Evolutionary conservation across 139 green algal species (phyloP).

Genomic region (Coelastrella sp.): DNA sequence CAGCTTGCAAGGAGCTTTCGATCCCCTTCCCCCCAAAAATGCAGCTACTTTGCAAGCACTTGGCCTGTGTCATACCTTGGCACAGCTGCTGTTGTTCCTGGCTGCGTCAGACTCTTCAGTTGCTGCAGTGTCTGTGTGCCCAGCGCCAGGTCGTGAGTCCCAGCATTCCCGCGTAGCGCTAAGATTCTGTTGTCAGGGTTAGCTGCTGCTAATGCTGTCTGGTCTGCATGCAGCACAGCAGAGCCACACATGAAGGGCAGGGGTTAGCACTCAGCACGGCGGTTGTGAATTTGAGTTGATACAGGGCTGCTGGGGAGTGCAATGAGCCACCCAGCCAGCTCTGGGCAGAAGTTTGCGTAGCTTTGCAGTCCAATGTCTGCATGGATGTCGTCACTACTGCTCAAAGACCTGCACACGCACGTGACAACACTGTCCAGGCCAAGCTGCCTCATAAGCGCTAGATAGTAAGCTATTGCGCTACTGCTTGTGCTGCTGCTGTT

Average conservation of each 20-base stretch:
- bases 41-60: too few relatives aligned
- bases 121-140: slow-evolving; percentile 76
- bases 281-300: too few relatives aligned
- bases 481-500: neutral
- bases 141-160: slow-evolving; percentile 94
- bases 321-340: too few relatives aligned
- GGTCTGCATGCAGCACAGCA: slow-evolving; percentile 10
- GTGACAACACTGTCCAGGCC: too few relatives aligned
- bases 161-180: slow-evolving; percentile 93
- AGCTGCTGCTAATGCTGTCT: slow-evolving; percentile 60
- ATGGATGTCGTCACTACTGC: too few relatives aligned
- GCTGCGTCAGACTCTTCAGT: slow-evolving; percentile 60
- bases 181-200: slow-evolving; percentile 88
- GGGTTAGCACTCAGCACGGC: neutral
- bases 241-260: neutral
- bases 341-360: too few relatives aligned
- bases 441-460: too few relatives aligned
- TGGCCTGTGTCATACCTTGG: slow-evolving; percentile 57
- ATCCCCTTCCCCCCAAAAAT: too few relatives aligned
- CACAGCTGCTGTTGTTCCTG: slow-evolving; percentile 54
- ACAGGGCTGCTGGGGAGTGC: too few relatives aligned
- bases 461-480: neutral
- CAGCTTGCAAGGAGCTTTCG: too few relatives aligned
- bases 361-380: too few relatives aligned
- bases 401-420: too few relatives aligned